Evolutionary conservation across 257 asterid genomes (phyloP).

Genomic region (Phtheirospermum japonicum): DNA sequence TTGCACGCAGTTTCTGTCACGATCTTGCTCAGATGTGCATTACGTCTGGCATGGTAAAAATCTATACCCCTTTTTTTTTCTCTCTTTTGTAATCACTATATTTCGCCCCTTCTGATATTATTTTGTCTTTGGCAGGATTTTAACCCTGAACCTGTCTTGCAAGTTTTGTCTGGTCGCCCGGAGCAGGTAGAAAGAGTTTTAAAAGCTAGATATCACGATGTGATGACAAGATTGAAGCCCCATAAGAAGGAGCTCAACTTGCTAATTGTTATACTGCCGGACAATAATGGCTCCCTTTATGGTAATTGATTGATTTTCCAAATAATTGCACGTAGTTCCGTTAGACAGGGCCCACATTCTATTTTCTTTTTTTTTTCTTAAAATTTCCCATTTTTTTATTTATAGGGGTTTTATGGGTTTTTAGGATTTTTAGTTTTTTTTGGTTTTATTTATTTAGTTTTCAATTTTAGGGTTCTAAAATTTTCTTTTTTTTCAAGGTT

Average conservation of each 20-base stretch:
- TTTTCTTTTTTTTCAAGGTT: no score
- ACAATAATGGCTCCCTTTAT: constrained; percentile 92
- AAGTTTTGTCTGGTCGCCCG: constrained; percentile 62
- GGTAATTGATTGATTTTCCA: constrained; percentile 43
- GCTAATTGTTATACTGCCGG: constrained; percentile 82
- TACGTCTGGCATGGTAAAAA: constrained; percentile 87
- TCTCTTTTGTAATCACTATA: background rate
- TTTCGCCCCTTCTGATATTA: constrained; percentile 21
- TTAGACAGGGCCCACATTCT: no score
- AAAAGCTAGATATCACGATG: constrained; percentile 70
- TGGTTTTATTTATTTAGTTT: no score
- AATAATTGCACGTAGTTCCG: no score
- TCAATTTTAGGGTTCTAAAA: no score
- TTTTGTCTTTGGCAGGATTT: constrained; percentile 46
- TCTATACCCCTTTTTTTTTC: background rate
- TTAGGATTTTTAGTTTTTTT: no score
- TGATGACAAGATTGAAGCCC: constrained; percentile 53
- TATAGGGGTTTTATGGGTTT: no score
- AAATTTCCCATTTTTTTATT: no score
- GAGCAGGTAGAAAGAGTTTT: constrained; percentile 85
- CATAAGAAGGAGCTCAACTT: constrained; percentile 79
- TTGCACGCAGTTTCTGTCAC: constrained; percentile 64
- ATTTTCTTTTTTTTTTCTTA: no score
- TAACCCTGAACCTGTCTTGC: constrained; percentile 73
- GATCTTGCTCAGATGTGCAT: constrained; percentile 95